These are phyloP conservation scores for Ochromonas danica DNA, from an alignment of 108 stramenopile species.

Conservation along the genomic window DNA sequence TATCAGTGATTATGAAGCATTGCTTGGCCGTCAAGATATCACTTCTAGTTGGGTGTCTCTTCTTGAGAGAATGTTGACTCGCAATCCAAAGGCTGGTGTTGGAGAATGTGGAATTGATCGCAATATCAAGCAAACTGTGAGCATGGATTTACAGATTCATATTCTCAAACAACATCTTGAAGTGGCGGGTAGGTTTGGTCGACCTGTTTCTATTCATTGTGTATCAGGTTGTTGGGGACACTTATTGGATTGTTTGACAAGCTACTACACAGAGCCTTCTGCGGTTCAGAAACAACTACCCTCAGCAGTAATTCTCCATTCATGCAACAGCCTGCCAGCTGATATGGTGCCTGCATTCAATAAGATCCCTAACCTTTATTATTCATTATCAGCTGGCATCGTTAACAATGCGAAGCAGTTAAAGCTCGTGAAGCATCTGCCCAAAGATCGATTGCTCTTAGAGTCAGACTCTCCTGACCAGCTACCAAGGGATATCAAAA, in stretches of 20 bases:
- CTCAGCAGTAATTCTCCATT: slow-evolving; percentile 12
- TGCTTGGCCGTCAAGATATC: too few relatives aligned
- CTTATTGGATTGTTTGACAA: not conserved
- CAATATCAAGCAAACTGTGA: not conserved
- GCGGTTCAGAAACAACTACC: not conserved
- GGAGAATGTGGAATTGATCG: slow-evolving; percentile 34
- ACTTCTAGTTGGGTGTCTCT: not conserved
- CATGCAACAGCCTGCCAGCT: slow-evolving; percentile 9
- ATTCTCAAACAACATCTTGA: not conserved
- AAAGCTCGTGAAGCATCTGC: not conserved
- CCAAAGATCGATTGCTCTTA: slow-evolving; percentile 6
- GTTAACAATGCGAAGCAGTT: not conserved
- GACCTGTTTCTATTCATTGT: slow-evolving; percentile 24
- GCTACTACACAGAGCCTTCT: not conserved
- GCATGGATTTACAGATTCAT: not conserved
- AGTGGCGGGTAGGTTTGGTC: not conserved
- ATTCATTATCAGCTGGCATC: not conserved
- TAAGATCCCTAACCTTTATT: not conserved
- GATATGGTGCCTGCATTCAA: slow-evolving; percentile 3
- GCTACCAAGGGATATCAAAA: not conserved
- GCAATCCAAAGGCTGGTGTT: slow-evolving; percentile 18
- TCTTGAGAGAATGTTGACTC: not conserved
- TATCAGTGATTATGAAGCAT: not conserved
- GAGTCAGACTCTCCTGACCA: slow-evolving; percentile 29
- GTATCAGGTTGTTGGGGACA: slow-evolving; percentile 26